phyloP scores from a whole-genome alignment of 2,329 filamentous ascomycete genomes.

The Pseudocercospora fuligena region DNA sequence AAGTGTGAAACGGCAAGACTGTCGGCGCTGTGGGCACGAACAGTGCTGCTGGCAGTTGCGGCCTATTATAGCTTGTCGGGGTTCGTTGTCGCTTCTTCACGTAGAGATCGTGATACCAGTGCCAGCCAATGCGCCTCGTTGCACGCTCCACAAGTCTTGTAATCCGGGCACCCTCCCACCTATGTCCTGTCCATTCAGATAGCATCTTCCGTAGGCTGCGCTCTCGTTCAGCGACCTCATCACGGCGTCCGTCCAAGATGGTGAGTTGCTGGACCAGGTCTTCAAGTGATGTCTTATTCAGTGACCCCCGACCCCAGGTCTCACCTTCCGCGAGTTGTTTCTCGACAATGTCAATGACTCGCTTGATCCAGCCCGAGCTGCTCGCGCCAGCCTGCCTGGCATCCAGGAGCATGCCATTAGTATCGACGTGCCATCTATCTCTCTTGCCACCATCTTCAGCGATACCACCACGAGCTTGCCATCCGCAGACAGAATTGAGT shows the following conservation, averaged over 20 bases:
- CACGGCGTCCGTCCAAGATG: constrained; percentile 40
- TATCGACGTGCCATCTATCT: constrained; percentile 93
- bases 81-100: constrained; percentile 63
- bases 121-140: constrained; percentile 75
- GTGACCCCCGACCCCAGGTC: constrained; percentile 76
- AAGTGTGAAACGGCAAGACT: constrained; percentile 95
- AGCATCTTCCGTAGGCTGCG: constrained; percentile 45
- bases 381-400: constrained; percentile 63
- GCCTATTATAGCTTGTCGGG: constrained; percentile 68
- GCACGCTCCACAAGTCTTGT: constrained; percentile 84
- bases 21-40: constrained; percentile 87
- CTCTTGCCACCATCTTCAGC: constrained; percentile 72
- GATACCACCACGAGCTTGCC: constrained; percentile 87
- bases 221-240: constrained; percentile 44
- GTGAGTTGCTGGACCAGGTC: constrained; percentile 53
- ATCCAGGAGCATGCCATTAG: constrained; percentile 80
- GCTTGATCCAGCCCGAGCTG: constrained; percentile 80
- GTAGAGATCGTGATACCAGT: constrained; percentile 86
- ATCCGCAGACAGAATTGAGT: constrained; percentile 94
- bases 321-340: constrained; percentile 87
- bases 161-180: constrained; percentile 87
- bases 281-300: constrained; percentile 54
- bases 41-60: constrained; percentile 72
- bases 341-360: constrained; percentile 87
- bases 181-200: constrained; percentile 67